Percentiles rank a stretch among this genome's conserved stretches.
These are phyloP conservation scores for Phytopythium montanum DNA, from an alignment of 352 stramenopile genomes.

Conservation along the genomic window DNA sequence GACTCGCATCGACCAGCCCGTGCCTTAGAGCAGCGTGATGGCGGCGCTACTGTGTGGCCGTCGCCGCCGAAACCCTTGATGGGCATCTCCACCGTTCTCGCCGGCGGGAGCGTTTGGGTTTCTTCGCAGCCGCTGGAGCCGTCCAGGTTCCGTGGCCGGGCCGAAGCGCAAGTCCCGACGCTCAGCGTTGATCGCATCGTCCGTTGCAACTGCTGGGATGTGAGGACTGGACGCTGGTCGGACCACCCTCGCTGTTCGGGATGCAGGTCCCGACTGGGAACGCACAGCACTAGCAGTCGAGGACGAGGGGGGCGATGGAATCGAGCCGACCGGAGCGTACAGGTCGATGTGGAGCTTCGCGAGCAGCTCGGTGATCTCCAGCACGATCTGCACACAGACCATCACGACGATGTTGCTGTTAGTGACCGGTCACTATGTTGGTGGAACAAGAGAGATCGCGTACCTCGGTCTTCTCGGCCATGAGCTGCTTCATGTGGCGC, in stretches of 20 bases:
- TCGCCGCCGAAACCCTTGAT: not conserved
- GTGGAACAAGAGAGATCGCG: not conserved
- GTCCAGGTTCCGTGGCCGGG: not conserved
- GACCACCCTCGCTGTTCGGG: not conserved
- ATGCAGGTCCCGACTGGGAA: slow-evolving; percentile 2
- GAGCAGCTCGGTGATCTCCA: slow-evolving; percentile 57
- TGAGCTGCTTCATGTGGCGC: slow-evolving; percentile 51
- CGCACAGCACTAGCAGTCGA: not conserved
- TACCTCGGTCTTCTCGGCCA: slow-evolving; percentile 74
- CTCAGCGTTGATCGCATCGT: not conserved
- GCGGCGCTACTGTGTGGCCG: slow-evolving; percentile 6
- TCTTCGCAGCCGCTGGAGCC: not conserved
- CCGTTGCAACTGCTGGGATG: not conserved
- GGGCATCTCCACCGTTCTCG: not conserved
- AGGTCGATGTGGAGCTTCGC: slow-evolving; percentile 31
- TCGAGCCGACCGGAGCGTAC: slow-evolving; percentile 4
- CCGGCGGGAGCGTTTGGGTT: not conserved
- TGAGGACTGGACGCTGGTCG: slow-evolving; percentile 7
- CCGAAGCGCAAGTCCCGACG: slow-evolving; percentile 5
- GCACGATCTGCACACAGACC: slow-evolving; percentile 42
- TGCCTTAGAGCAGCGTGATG: slow-evolving; percentile 4
- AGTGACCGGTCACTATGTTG: not conserved
- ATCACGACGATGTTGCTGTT: slow-evolving; percentile 2
- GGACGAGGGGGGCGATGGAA: not conserved
- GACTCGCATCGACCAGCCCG: not conserved